These are phyloP conservation scores for Paraurostyla sp. DNA, from an alignment of 73 alveolate genomes.

Conservation along the genomic window DNA sequence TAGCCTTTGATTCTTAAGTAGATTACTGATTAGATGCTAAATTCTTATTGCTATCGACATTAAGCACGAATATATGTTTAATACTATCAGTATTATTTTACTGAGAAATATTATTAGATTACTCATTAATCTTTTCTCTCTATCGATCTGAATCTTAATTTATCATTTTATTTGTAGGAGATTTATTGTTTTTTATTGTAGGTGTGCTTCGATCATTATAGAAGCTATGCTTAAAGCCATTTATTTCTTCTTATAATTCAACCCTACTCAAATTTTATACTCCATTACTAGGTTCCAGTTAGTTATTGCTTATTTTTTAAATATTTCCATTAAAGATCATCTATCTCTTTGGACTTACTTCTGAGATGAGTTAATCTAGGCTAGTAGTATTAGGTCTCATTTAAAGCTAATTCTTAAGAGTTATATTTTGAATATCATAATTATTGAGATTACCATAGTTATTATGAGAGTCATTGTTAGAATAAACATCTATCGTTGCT, in stretches of 20 bases:
- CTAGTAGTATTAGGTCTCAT: constrained; percentile 34
- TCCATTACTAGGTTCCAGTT: constrained; percentile 13
- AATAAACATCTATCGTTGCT: neutral
- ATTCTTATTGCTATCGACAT: constrained; percentile 7
- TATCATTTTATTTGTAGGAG: neutral
- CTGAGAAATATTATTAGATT: neutral
- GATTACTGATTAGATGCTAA: neutral
- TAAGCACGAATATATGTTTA: constrained; percentile 29
- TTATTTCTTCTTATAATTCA: constrained; percentile 17
- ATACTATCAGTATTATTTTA: neutral
- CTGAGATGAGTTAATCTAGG: neutral
- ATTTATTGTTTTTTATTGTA: neutral
- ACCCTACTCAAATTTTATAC: neutral
- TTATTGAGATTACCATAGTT: no score
- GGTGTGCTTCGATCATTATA: constrained; percentile 15
- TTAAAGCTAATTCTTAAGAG: no score
- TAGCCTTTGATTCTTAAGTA: constrained; percentile 48
- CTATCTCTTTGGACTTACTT: neutral
- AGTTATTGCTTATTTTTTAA: neutral
- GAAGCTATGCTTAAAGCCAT: constrained; percentile 52
- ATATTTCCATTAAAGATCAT: neutral
- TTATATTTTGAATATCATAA: no score
- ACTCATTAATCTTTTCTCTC: constrained; percentile 33
- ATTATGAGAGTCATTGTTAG: neutral
- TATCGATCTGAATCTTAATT: constrained; percentile 15